Percentiles rank a stretch among this genome's conserved stretches.
phyloP scores from a whole-genome alignment of 2,329 filamentous ascomycete species.

The Colletotrichum trifolii region DNA sequence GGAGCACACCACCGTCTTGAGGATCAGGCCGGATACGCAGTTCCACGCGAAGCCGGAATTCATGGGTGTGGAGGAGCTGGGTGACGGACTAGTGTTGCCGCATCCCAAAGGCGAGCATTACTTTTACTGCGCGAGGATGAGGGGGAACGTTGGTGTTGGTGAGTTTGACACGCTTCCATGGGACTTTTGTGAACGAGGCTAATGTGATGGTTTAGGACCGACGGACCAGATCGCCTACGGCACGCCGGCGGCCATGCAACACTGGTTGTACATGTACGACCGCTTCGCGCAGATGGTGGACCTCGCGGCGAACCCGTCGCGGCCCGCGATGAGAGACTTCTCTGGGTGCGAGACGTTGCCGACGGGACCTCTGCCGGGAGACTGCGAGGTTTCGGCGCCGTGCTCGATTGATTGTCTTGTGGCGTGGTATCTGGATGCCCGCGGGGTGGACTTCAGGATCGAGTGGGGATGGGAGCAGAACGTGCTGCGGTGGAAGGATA shows the following conservation, averaged over 20 bases:
- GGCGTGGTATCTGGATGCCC: conserved; percentile 36
- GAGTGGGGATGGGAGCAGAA: conserved; percentile 35
- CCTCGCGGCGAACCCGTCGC: conserved; percentile 27
- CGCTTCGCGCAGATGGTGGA: conserved; percentile 34
- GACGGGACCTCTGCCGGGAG: conserved; percentile 23
- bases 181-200: background rate
- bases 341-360: conserved; percentile 36
- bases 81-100: conserved; percentile 32
- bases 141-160: conserved; percentile 33
- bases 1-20: conserved; percentile 30
- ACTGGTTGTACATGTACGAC: conserved; percentile 37
- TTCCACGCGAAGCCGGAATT: conserved; percentile 27
- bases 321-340: conserved; percentile 32
- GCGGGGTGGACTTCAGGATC: conserved; percentile 32
- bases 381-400: conserved; percentile 31
- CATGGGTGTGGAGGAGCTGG: conserved; percentile 30
- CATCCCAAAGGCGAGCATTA: conserved; percentile 34
- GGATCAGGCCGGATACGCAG: conserved; percentile 34
- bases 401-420: conserved; percentile 37
- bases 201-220: conserved; percentile 11
- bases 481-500: conserved; percentile 18
- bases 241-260: conserved; percentile 32
- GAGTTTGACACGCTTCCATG: conserved; percentile 34
- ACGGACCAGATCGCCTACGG: conserved; percentile 38
- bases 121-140: conserved; percentile 36